Conservation (phyloP, 306 rosid species). For the Corylus avellana region DNA sequence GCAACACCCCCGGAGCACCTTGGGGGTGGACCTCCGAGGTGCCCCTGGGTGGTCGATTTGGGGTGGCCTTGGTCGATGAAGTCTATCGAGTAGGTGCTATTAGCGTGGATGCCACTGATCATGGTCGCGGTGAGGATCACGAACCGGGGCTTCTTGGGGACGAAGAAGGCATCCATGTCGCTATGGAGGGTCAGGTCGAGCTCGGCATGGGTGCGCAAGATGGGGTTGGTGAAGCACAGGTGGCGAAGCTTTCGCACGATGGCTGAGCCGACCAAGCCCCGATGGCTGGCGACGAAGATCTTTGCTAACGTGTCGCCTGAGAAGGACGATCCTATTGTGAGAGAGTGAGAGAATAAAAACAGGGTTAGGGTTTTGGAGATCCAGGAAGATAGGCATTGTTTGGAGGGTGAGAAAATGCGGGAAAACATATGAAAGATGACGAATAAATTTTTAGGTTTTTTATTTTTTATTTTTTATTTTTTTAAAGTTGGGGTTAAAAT, state of each 20-base stretch:
- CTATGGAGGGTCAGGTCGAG: slow-evolving; percentile 84
- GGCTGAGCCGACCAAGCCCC: slow-evolving; percentile 94
- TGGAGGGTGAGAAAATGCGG: slow-evolving; percentile 18
- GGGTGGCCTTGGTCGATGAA: slow-evolving; percentile 42
- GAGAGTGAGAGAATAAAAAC: neutral
- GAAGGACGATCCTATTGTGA: slow-evolving; percentile 46
- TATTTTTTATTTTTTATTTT: too few relatives aligned
- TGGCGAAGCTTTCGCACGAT: slow-evolving; percentile 71
- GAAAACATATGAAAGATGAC: neutral
- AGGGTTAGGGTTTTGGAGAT: slow-evolving; percentile 12
- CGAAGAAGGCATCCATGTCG: slow-evolving; percentile 85
- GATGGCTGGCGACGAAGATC: slow-evolving; percentile 87
- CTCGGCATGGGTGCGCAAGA: slow-evolving; percentile 70
- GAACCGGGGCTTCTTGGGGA: slow-evolving; percentile 66
- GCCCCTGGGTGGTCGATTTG: slow-evolving; percentile 41
- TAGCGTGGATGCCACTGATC: slow-evolving; percentile 97
- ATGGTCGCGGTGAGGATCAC: slow-evolving; percentile 87
- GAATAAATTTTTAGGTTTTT: too few relatives aligned
- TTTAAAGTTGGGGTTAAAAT: too few relatives aligned
- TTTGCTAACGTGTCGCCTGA: slow-evolving; percentile 66
- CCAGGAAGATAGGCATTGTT: neutral
- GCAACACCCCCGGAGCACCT: too few relatives aligned
- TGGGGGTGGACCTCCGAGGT: too few relatives aligned
- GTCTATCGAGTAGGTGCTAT: slow-evolving; percentile 87
- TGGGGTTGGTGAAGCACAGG: slow-evolving; percentile 64